Evolutionary conservation across 106 monocot species (phyloP).

Genomic region (Platanthera zijinensis): DNA sequence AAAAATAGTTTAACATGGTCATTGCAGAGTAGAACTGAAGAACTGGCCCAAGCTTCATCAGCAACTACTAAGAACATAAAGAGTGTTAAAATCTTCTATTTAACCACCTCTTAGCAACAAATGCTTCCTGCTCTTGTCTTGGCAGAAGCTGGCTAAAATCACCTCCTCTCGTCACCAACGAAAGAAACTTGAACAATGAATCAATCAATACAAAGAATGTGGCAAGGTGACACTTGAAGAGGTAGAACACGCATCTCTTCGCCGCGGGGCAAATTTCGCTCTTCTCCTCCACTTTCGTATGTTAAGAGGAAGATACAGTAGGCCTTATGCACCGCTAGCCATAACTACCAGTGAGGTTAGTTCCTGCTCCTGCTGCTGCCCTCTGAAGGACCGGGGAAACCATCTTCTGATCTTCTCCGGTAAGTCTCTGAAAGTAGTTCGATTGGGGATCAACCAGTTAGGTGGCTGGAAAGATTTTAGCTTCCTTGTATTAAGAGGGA

Average conservation of each 20-base stretch:
- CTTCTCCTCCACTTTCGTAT: neutral
- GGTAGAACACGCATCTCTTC: neutral
- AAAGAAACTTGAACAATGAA: neutral
- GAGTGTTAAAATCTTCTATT: too few relatives aligned
- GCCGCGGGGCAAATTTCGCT: neutral
- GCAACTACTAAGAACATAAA: too few relatives aligned
- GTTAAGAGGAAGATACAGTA: neutral
- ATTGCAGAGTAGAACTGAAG: too few relatives aligned
- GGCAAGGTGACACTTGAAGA: neutral
- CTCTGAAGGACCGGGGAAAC: slow-evolving; percentile 30
- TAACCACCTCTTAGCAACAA: too few relatives aligned
- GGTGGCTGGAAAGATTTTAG: neutral
- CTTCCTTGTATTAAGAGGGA: neutral
- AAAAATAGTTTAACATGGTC: too few relatives aligned
- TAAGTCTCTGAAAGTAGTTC: slow-evolving; percentile 32
- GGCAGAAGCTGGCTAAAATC: too few relatives aligned
- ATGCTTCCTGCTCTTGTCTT: too few relatives aligned
- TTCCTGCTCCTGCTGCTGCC: slow-evolving; percentile 59
- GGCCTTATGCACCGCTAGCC: slow-evolving; percentile 16
- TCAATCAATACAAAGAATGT: slow-evolving; percentile 1
- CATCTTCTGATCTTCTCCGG: slow-evolving; percentile 49
- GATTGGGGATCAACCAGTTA: neutral
- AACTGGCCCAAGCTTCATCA: too few relatives aligned
- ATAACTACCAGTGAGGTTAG: slow-evolving; percentile 58
- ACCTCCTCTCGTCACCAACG: neutral